Evolutionary conservation across 352 stramenopile genomes (phyloP), one percentile per base, ranked within the genome.

Genomic region (Phytophthora melonis): DNA sequence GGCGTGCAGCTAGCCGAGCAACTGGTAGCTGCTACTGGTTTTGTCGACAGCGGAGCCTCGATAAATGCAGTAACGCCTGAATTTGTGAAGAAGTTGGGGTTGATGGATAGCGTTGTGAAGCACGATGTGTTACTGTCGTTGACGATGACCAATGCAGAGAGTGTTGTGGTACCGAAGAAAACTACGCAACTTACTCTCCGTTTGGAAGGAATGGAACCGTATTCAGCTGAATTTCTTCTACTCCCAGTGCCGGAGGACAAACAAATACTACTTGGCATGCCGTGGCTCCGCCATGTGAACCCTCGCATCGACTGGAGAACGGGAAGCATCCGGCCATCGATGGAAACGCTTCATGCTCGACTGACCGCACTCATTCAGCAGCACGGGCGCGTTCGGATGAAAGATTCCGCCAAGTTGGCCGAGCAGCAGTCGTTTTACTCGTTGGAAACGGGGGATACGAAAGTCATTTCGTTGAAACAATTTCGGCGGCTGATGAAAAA

Each of bases 191-290:
- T 45, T 16, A 45, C 36, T 5, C 36, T 45, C 36, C 10, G 36
- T 16, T 16, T 45, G 13, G 36, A 45, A 6, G 53, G 16, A 27
- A 27, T 59, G 18, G 3, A 59, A 6, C 25, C 5, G 10, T 59
- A 59, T 16, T 27, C 53, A 27, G 27, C 13, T 27, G 10, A 59
- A 14, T 59, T 59, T 45, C 16, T 27, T 45, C 18, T 59, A 5
- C 4, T 49, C 1, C 9, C 23, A 25, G 23, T 25, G 23, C 23
- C 23, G 23, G 23, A 25, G 23, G 23, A 25, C 23, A 25, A 25
- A 25, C 16, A 61, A 6, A 25, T 69, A 19, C 30, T 69, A 18
- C 62, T 69, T 9, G 62, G 62, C 3, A 55, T 69, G 39, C 62
- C 62, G 21, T 62, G 62, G 36, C 8, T 66, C 0, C 27, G 25